Percentiles rank a stretch among this genome's conserved stretches.
Conservation (phyloP, 2,329 filamentous ascomycete genomes). For the Aspergillus spinulosporus region DNA sequence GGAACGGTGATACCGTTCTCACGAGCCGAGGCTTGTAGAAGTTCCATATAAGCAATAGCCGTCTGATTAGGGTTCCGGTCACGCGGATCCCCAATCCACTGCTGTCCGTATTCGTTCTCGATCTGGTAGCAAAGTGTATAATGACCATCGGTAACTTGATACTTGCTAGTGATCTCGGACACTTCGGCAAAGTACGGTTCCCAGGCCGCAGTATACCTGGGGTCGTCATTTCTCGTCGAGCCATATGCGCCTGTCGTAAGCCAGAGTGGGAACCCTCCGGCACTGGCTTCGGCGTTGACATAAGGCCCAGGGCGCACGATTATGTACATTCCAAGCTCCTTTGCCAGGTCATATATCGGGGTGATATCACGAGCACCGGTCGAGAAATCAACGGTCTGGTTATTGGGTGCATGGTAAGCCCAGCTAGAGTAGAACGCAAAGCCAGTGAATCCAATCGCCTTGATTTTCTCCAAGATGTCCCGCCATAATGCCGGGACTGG, state of each 20-base stretch:
- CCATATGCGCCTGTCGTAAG: constrained; percentile 56
- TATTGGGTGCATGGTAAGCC: constrained; percentile 52
- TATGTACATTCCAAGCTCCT: constrained; percentile 57
- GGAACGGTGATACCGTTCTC: constrained; percentile 61
- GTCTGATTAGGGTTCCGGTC: constrained; percentile 51
- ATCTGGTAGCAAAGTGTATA: constrained; percentile 34
- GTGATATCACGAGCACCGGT: constrained; percentile 57
- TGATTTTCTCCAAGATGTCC: constrained; percentile 55
- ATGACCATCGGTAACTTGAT: constrained; percentile 33
- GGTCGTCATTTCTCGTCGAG: constrained; percentile 33
- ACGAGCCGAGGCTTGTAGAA: constrained; percentile 55
- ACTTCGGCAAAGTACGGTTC: constrained; percentile 33
- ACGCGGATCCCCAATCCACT: constrained; percentile 32
- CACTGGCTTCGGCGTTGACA: constrained; percentile 64
- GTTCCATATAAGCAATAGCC: constrained; percentile 46
- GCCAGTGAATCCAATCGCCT: constrained; percentile 52
- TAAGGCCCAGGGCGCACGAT: constrained; percentile 62
- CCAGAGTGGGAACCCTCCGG: constrained; percentile 64
- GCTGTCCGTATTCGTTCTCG: constrained; percentile 42
- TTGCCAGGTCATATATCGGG: constrained; percentile 54
- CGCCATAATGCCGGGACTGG: constrained; percentile 54
- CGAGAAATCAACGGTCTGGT: constrained; percentile 51
- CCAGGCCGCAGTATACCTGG: constrained; percentile 34
- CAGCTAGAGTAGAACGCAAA: constrained; percentile 52
- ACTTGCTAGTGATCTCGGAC: constrained; percentile 31